These are phyloP conservation scores for Thielaviopsis punctulata DNA, from an alignment of 2,329 filamentous ascomycete genomes.

Conservation along the genomic window DNA sequence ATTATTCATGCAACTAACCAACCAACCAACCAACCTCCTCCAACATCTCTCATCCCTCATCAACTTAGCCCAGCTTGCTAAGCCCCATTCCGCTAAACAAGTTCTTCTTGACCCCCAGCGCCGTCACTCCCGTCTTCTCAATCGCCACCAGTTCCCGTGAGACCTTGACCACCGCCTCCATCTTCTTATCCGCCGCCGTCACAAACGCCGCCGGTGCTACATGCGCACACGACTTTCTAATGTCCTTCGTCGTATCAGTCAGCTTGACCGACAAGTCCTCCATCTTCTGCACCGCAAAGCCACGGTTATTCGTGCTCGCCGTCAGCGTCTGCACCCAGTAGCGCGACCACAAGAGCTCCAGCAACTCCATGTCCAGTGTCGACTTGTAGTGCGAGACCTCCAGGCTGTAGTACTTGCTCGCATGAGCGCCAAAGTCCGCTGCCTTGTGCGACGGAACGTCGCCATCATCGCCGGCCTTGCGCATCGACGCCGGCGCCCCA, in stretches of 20 bases:
- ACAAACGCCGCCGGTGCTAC: neutral
- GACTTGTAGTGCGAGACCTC: conserved; percentile 93
- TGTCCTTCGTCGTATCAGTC: conserved; percentile 31
- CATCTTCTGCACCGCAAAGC: conserved; percentile 87
- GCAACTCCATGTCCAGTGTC: conserved; percentile 67
- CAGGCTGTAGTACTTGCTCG: conserved; percentile 75
- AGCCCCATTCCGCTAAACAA: conserved; percentile 9
- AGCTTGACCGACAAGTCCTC: conserved; percentile 74
- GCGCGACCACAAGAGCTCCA: conserved; percentile 92
- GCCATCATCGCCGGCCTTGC: conserved; percentile 17
- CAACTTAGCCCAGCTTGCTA: neutral
- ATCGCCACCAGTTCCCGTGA: conserved; percentile 3
- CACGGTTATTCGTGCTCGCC: conserved; percentile 81
- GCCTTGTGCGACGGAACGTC: conserved; percentile 79
- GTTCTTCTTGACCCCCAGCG: conserved; percentile 8
- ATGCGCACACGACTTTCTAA: neutral
- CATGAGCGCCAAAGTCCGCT: conserved; percentile 88
- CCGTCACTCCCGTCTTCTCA: conserved; percentile 3
- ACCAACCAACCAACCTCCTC: neutral
- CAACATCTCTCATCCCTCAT: neutral
- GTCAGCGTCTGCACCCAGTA: conserved; percentile 97
- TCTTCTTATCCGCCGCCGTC: neutral
- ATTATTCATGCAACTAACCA: neutral
- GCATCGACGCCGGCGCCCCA: conserved; percentile 9
- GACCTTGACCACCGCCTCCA: neutral